Conservation (phyloP, 2,329 filamentous ascomycete genomes). For the Ophioceras dolichostomum region DNA sequence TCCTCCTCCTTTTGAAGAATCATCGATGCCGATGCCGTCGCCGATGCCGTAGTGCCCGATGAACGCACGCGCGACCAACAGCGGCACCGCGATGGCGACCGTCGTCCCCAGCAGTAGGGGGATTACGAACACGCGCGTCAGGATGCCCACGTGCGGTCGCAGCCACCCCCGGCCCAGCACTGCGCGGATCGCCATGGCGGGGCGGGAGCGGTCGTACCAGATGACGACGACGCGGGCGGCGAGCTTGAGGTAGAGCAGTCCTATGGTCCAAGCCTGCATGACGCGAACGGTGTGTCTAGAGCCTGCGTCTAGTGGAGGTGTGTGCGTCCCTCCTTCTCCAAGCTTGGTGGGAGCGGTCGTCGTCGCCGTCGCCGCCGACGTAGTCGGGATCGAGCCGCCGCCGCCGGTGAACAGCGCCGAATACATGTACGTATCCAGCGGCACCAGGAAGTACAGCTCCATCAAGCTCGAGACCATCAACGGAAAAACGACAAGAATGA, state of each 20-base stretch:
- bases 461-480: slow-evolving; percentile 67
- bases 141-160: slow-evolving; percentile 63
- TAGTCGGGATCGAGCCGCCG: slow-evolving; percentile 14
- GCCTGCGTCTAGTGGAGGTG: too few species aligned
- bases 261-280: slow-evolving; percentile 88
- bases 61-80: slow-evolving; percentile 40
- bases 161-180: slow-evolving; percentile 66
- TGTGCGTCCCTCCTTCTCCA: too few species aligned
- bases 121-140: slow-evolving; percentile 79
- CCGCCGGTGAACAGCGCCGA: slow-evolving; percentile 8
- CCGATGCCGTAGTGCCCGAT: slow-evolving; percentile 25
- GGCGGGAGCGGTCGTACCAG: slow-evolving; percentile 55
- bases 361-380: slow-evolving; percentile 14
- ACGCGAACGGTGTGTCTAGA: slow-evolving; percentile 62
- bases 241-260: slow-evolving; percentile 81
- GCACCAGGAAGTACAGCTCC: slow-evolving; percentile 81
- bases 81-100: slow-evolving; percentile 52
- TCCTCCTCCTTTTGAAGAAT: too few species aligned
- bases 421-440: slow-evolving; percentile 68
- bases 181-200: slow-evolving; percentile 61
- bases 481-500: slow-evolving; percentile 69
- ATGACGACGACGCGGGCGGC: slow-evolving; percentile 55
- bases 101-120: slow-evolving; percentile 54
- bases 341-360: slow-evolving; percentile 12
- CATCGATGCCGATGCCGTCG: slow-evolving; percentile 10